These are phyloP conservation scores for Aristolochia contorta DNA, from an alignment of 164 flowering plant species.

Conservation along the genomic window DNA sequence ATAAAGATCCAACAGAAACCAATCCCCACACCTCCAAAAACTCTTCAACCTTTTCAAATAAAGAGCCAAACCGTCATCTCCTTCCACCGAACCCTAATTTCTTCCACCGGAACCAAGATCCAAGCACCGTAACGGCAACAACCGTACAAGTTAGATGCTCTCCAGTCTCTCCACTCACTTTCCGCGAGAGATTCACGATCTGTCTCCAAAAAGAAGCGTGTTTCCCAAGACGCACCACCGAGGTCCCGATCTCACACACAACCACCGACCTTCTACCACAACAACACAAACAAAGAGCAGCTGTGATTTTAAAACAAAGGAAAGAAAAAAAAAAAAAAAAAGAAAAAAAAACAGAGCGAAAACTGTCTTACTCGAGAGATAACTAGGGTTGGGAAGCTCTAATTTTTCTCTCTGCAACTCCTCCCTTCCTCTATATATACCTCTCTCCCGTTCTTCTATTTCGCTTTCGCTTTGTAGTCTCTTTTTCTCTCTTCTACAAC, in stretches of 20 bases:
- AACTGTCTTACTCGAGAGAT: too few species aligned
- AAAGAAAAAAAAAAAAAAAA: slow-evolving; percentile 1
- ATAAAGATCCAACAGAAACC: slow-evolving; percentile 2
- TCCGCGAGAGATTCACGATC: slow-evolving; percentile 4
- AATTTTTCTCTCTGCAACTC: slow-evolving; percentile 2
- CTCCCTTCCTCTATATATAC: background rate
- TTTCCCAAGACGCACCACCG: background rate
- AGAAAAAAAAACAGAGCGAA: too few species aligned
- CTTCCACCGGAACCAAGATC: background rate
- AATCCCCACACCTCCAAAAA: background rate
- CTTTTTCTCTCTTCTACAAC: background rate
- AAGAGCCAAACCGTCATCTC: too few species aligned
- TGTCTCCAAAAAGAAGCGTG: slow-evolving; percentile 3
- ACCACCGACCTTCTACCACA: background rate
- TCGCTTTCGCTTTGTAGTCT: background rate
- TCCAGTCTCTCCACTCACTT: background rate
- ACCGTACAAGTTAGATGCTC: background rate
- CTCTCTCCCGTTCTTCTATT: background rate
- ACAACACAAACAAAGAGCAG: background rate
- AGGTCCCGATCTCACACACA: slow-evolving; percentile 5
- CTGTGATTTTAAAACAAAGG: background rate
- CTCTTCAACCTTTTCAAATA: too few species aligned
- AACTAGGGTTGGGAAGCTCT: slow-evolving; percentile 1
- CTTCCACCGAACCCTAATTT: slow-evolving; percentile 1
- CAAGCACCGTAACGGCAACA: background rate